Evolutionary conservation across 768 basidiomycete genomes (phyloP), one percentile per base, ranked within the genome.

Genomic region (Psilocybe cubensis): DNA sequence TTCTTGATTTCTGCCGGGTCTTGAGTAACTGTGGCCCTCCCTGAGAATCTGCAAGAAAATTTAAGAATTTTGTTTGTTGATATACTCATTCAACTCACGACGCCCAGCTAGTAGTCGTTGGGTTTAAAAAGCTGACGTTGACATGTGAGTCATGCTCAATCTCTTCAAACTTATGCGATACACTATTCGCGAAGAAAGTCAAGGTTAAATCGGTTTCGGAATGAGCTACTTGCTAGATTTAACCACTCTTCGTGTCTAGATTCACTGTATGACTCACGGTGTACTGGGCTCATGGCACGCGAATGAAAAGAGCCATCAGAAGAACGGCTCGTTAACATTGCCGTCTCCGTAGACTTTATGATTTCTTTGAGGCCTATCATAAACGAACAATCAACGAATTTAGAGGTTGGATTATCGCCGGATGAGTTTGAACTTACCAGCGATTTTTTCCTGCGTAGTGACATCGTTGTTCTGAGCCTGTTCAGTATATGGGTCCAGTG

Each of bases 51-150:
- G 49, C 4, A 40, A 25, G 23, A 43, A 18, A 46, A 41, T 35
- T 14, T 45, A 10, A 61, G 31, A 29, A 21, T 17, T 11, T 21
- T 41, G 49, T 4, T 28, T 24, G 17, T 8, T 6, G 17, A 49
- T 11, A 2, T 17, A 3, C 54, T 35, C 35, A 28, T 33, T 6
- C 14, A 3, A 70, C 77, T 61, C 61, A 82, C 80, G 80, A 82
- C 2, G 85, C 92, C 94, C 93, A 95, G 56, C 82, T 83, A 0
- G 91, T 93, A 6, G 85, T 82, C 12, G 76, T 74, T 11, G 79
- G 77, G 62, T 94, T 86, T 66, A 82, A 84, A 71, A 92, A 94
- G 58, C 85, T 85, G 57, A 94, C 84, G 67, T 96, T 95, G 64
- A 91, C 91, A 68, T 92, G 83, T 1, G 78, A 67, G 66, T 94